Percentiles rank a stretch among this genome's conserved stretches.
These are phyloP conservation scores for Backusella morwellensis DNA, from an alignment of 192 early-diverging fungal species.

Conservation along the genomic window DNA sequence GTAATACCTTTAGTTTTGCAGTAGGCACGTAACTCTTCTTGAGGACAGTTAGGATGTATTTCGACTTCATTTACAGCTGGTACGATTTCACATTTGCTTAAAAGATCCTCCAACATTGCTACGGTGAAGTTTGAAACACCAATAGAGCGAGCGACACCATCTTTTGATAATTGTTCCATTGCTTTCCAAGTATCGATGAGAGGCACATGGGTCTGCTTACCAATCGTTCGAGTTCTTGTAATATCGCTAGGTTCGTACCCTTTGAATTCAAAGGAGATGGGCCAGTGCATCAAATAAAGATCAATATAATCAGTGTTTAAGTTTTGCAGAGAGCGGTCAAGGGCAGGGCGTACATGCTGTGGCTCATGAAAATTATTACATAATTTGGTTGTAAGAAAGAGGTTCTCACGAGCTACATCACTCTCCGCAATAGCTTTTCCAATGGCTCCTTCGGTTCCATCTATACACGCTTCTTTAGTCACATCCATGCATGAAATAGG, in stretches of 20 bases:
- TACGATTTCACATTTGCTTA: slow-evolving; percentile 56
- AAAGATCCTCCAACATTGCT: slow-evolving; percentile 54
- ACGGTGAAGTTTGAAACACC: slow-evolving; percentile 79
- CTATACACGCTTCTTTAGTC: slow-evolving; percentile 5
- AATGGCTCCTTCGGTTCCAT: slow-evolving; percentile 67
- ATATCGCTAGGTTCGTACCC: slow-evolving; percentile 33
- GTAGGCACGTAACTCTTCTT: slow-evolving; percentile 61
- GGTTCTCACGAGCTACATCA: slow-evolving; percentile 53
- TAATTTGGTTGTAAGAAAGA: slow-evolving; percentile 66
- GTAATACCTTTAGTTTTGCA: slow-evolving; percentile 56
- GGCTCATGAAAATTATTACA: slow-evolving; percentile 47
- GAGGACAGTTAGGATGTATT: slow-evolving; percentile 54
- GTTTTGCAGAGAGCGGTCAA: slow-evolving; percentile 66
- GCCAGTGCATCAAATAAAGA: slow-evolving; percentile 87
- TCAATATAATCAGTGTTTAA: slow-evolving; percentile 78
- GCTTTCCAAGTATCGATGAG: slow-evolving; percentile 67
- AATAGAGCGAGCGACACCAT: slow-evolving; percentile 62
- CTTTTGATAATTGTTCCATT: slow-evolving; percentile 69
- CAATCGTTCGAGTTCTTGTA: background rate
- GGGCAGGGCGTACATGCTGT: slow-evolving; percentile 58
- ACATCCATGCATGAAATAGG: background rate
- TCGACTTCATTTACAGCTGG: slow-evolving; percentile 71
- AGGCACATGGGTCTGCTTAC: slow-evolving; percentile 37
- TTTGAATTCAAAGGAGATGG: slow-evolving; percentile 52
- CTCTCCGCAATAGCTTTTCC: slow-evolving; percentile 55